Percentiles rank a stretch among this genome's conserved stretches.
Conservation (phyloP, 2,329 filamentous ascomycete species). For the Aspergillus neoniger region DNA sequence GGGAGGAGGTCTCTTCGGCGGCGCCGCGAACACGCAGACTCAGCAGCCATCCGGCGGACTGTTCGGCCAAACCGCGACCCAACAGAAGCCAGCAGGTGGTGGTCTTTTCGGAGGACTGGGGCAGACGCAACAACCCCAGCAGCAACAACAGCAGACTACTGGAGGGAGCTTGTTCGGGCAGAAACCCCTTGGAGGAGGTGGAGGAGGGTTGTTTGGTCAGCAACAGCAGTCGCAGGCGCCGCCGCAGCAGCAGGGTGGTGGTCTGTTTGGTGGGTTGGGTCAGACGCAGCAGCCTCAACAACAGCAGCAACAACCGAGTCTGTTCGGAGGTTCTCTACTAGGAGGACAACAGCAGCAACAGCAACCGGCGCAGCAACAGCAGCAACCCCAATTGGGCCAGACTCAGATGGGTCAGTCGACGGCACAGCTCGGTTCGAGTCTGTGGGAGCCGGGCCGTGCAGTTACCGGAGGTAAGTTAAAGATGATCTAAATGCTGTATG, state of each 20-base stretch:
- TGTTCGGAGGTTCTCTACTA: constrained; percentile 33
- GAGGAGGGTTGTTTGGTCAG: not conserved
- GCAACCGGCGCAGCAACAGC: constrained; percentile 31
- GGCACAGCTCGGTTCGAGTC: constrained; percentile 38
- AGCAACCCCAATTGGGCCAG: constrained; percentile 30
- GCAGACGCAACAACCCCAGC: constrained; percentile 23
- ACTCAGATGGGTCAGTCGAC: constrained; percentile 39
- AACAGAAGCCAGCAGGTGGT: constrained; percentile 29
- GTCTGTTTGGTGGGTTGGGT: constrained; percentile 45
- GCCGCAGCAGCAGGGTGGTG: constrained; percentile 38
- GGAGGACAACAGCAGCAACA: constrained; percentile 29
- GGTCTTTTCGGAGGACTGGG: constrained; percentile 28
- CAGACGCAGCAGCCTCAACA: constrained; percentile 37
- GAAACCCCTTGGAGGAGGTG: not conserved
- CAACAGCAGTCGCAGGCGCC: constrained; percentile 19
- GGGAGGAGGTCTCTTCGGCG: constrained; percentile 30
- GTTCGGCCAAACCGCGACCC: constrained; percentile 33
- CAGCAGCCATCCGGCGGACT: constrained; percentile 37
- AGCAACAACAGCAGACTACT: constrained; percentile 28
- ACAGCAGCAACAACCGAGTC: constrained; percentile 36
- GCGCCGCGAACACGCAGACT: constrained; percentile 20
- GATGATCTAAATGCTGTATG: constrained; percentile 8
- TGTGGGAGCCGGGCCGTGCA: constrained; percentile 48
- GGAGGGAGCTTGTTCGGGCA: not conserved
- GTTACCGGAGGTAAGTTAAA: constrained; percentile 42